phyloP scores from a whole-genome alignment of 2,329 filamentous ascomycete genomes.

The Penicillium sp. region DNA sequence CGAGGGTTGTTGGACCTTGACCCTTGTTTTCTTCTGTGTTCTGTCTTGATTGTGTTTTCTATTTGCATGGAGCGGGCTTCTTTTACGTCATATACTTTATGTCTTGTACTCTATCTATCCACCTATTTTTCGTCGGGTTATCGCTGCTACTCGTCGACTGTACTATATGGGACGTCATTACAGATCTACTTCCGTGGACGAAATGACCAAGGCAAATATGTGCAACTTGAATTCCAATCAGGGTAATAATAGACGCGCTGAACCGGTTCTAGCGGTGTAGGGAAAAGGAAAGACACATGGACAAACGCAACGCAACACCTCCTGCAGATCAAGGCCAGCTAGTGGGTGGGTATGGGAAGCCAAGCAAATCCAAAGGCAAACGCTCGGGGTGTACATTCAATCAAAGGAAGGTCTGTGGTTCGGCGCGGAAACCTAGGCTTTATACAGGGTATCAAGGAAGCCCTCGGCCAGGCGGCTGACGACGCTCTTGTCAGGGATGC shows the following conservation, averaged over 20 bases:
- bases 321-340: slow-evolving; percentile 3
- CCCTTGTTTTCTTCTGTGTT: background rate
- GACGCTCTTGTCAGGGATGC: slow-evolving; percentile 91
- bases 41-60: slow-evolving; percentile 4
- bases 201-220: slow-evolving; percentile 16
- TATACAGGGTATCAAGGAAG: slow-evolving; percentile 91
- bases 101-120: slow-evolving; percentile 21
- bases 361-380: background rate
- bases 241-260: slow-evolving; percentile 16
- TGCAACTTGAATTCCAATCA: slow-evolving; percentile 20
- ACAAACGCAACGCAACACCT: slow-evolving; percentile 8
- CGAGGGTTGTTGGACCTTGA: background rate
- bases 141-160: slow-evolving; percentile 5
- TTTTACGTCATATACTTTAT: slow-evolving; percentile 17
- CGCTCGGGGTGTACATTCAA: slow-evolving; percentile 14
- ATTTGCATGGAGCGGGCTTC: slow-evolving; percentile 25
- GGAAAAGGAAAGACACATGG: background rate
- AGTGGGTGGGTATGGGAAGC: slow-evolving; percentile 2
- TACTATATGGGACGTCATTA: slow-evolving; percentile 17
- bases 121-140: slow-evolving; percentile 1
- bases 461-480: slow-evolving; percentile 87
- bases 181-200: slow-evolving; percentile 8
- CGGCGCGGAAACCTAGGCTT: slow-evolving; percentile 58
- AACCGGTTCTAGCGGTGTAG: slow-evolving; percentile 5
- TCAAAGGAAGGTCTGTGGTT: slow-evolving; percentile 1